phyloP scores from a whole-genome alignment of 257 asterid species.

The Nicotiana otophora region DNA sequence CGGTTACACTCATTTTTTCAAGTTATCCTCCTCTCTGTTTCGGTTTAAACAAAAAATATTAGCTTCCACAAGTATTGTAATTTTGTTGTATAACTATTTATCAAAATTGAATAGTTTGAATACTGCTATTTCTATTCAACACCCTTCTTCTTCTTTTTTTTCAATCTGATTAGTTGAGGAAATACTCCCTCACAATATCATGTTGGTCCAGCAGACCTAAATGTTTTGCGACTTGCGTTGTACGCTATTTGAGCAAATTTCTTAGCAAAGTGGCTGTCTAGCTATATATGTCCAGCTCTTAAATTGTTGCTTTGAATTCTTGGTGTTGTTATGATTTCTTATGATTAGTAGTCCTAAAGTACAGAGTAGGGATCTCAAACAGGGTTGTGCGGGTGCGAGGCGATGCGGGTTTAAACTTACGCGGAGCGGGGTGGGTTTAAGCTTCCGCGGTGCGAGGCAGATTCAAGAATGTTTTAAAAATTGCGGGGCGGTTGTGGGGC shows the following conservation, averaged over 20 bases:
- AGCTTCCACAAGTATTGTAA: not conserved
- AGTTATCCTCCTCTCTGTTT: too few relatives aligned
- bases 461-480: too few relatives aligned
- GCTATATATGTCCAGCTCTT: not conserved
- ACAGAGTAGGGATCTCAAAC: conserved; percentile 26
- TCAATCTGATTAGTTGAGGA: not conserved
- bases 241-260: not conserved
- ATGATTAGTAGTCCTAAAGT: conserved; percentile 16
- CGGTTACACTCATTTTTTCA: too few relatives aligned
- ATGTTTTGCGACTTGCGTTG: not conserved
- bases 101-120: not conserved
- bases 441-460: too few relatives aligned
- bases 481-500: too few relatives aligned
- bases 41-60: not conserved
- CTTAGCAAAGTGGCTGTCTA: not conserved
- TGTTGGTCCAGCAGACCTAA: not conserved
- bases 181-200: not conserved
- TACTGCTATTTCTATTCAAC: not conserved
- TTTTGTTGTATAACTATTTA: not conserved
- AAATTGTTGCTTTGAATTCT: not conserved
- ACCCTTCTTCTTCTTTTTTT: too few relatives aligned
- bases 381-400: too few relatives aligned
- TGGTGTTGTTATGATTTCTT: not conserved
- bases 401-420: too few relatives aligned
- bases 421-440: too few relatives aligned